Evolutionary conservation across 1,139 yeast species (phyloP), one percentile per base, ranked within the genome.

Genomic region (Geotrichum klebahnii): DNA sequence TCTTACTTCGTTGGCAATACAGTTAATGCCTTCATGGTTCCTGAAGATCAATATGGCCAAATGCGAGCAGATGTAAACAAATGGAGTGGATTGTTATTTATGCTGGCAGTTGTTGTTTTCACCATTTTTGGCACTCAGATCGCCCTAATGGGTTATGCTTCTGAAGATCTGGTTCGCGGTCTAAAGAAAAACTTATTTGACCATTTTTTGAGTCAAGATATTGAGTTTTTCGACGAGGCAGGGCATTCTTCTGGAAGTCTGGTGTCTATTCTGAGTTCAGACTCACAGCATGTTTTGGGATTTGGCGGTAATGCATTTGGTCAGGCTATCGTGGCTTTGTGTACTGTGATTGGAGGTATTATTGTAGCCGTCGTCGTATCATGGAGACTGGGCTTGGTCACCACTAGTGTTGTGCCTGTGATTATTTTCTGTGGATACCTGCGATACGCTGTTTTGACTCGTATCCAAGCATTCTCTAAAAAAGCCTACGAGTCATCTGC

Each of bases 251-350:
- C 90, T 1, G 97, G 97, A 47, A 94, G 89, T 57, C 73, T 89
- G 62, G 85, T 89, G 22, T 82, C 95, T 2, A 74, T 95, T 56
- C 71, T 88, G 26, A 82, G 92, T 32, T 82, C 84, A 52, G 96
- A 89, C 65, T 90, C 95, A 1, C 89, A 84, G 61, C 80, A 86
- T 37, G 90, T 89, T 22, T 81, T 86, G 53, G 89, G 89, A 61
- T 77, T 88, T 38, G 85, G 94, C 39, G 97, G 92, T 65, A 95
- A 96, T 26, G 82, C 85, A 44, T 76, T 94, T 52, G 87, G 95
- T n/a, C 71, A 84, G 4, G 79, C 88, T 48, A 78, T 85, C 55
- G 95, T 95, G 19, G 73, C 78, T 16, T 79, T 85, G 2, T 88
- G 94, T 38, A 73, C 80, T 24, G 77, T 89, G 2, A 80, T 70